Evolutionary conservation across 345 rosid species (phyloP).

Genomic region (Eucalyptus globulus): DNA sequence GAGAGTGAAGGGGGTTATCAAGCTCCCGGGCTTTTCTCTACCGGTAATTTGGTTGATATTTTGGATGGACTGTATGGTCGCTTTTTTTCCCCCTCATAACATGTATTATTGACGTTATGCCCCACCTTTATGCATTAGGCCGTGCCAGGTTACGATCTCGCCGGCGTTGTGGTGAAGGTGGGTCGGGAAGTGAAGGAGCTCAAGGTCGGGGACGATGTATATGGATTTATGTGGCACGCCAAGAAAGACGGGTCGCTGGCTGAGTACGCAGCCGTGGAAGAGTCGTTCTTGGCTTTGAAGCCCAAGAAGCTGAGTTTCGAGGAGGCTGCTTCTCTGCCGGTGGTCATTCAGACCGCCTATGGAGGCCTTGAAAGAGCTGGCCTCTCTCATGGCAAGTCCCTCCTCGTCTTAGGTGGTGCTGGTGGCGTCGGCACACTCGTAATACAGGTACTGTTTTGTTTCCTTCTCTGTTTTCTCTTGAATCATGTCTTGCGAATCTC

Average conservation of each 20-base stretch:
- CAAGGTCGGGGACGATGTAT: slow-evolving; percentile 77
- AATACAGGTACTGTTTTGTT: not conserved
- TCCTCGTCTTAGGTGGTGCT: slow-evolving; percentile 76
- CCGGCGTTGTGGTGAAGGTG: slow-evolving; percentile 69
- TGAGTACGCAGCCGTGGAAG: slow-evolving; percentile 74
- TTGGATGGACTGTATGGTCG: no score
- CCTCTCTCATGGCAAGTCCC: slow-evolving; percentile 57
- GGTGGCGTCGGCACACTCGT: slow-evolving; percentile 89
- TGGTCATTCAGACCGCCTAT: slow-evolving; percentile 72
- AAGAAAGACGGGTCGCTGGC: slow-evolving; percentile 56
- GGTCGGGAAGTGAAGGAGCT: slow-evolving; percentile 54
- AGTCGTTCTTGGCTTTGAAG: slow-evolving; percentile 55
- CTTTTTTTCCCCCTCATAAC: not conserved
- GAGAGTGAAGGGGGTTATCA: slow-evolving; percentile 60
- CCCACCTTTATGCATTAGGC: slow-evolving; percentile 15
- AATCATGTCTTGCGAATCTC: not conserved
- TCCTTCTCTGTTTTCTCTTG: no score
- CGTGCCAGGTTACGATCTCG: slow-evolving; percentile 86
- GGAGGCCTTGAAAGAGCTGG: slow-evolving; percentile 68
- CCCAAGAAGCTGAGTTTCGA: slow-evolving; percentile 61
- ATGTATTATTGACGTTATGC: not conserved
- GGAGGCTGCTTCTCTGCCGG: slow-evolving; percentile 70
- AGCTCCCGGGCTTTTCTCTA: slow-evolving; percentile 70
- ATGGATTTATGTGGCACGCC: slow-evolving; percentile 59
- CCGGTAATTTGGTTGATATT: slow-evolving; percentile 11